These are phyloP conservation scores for Rhododendron mucronatum DNA, from an alignment of 148 eudicot genomes.

Conservation along the genomic window DNA sequence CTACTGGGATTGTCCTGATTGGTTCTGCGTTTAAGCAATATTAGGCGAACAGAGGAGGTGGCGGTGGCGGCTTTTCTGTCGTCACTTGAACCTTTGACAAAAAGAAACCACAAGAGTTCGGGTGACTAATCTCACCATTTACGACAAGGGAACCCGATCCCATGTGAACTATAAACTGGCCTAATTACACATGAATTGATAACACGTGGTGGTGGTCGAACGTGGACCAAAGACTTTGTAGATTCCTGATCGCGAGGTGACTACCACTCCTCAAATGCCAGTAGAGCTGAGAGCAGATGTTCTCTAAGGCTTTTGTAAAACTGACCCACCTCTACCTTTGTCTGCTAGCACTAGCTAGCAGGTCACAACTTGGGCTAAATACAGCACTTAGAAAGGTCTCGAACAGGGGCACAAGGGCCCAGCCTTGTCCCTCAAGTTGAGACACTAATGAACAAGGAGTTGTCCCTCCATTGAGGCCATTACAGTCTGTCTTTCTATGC, in stretches of 20 bases:
- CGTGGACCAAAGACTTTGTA: no score
- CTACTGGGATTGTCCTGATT: background rate
- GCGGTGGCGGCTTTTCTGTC: no score
- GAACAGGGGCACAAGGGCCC: conserved; percentile 7
- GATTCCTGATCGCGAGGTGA: background rate
- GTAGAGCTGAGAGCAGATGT: background rate
- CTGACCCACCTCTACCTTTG: background rate
- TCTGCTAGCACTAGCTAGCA: background rate
- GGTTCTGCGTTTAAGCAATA: background rate
- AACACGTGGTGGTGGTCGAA: no score
- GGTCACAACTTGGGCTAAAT: background rate
- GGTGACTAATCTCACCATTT: background rate
- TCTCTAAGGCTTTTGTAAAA: background rate
- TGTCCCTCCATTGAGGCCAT: background rate
- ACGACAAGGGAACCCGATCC: background rate
- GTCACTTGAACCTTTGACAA: no score
- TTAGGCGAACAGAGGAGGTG: background rate
- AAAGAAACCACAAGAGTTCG: no score
- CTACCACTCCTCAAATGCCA: background rate
- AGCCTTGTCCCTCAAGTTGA: conserved; percentile 5
- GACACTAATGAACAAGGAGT: background rate
- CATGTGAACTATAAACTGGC: no score
- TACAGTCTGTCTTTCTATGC: background rate
- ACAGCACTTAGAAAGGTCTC: background rate
- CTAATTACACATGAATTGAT: no score